These are phyloP conservation scores for Apophysomyces variabilis DNA, from an alignment of 371 early-diverging fungal genomes.

Conservation along the genomic window DNA sequence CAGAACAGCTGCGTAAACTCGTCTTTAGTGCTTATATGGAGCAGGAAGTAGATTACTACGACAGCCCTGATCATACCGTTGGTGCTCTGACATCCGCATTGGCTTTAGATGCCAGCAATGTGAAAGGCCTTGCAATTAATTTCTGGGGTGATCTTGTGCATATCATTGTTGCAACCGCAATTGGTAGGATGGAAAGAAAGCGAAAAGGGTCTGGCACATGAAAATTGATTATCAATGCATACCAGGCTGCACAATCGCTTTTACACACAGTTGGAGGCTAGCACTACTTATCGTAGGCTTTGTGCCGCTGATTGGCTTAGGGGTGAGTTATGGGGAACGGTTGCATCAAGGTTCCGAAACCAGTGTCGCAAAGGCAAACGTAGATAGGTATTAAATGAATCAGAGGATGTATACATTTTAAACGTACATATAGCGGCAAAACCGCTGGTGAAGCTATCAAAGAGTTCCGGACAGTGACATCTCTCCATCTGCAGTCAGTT, in stretches of 20 bases:
- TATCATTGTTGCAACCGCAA: conserved; percentile 50
- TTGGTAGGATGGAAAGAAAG: conserved; percentile 28
- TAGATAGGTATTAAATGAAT: conserved; percentile 22
- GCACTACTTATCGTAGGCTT: conserved; percentile 52
- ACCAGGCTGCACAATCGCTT: conserved; percentile 37
- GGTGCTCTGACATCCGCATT: conserved; percentile 86
- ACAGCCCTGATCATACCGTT: conserved; percentile 77
- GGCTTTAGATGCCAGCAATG: conserved; percentile 79
- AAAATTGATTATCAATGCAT: neutral
- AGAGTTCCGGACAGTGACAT: conserved; percentile 80
- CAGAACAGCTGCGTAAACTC: conserved; percentile 60
- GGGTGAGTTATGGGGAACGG: conserved; percentile 26
- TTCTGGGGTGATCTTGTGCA: conserved; percentile 67
- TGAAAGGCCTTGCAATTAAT: conserved; percentile 70
- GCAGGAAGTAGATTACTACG: conserved; percentile 91
- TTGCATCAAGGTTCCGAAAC: conserved; percentile 38
- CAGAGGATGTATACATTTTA: too few species aligned
- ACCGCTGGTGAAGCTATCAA: conserved; percentile 78
- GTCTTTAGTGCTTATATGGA: conserved; percentile 65
- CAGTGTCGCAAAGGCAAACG: conserved; percentile 62
- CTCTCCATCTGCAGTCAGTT: conserved; percentile 72
- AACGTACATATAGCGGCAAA: conserved; percentile 44
- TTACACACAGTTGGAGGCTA: conserved; percentile 49
- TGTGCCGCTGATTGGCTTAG: conserved; percentile 43
- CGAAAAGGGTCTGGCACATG: too few species aligned